Evolutionary conservation across 495 filamentous ascomycete genomes (phyloP), one percentile per base, ranked within the genome.

Genomic region (Aspergillus mulundensis): DNA sequence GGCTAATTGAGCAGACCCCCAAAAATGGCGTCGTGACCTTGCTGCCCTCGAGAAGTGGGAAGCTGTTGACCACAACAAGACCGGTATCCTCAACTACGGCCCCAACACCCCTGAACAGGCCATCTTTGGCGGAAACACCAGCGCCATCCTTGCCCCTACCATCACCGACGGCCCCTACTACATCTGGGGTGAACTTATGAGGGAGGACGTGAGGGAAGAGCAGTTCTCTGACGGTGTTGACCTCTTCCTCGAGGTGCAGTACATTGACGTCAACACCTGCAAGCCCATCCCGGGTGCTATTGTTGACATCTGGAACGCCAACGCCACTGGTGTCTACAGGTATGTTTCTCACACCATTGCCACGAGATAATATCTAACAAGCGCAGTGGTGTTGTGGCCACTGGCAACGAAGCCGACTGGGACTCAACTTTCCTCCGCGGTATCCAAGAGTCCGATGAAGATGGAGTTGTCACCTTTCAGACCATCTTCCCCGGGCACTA

Each of bases 401-500:
- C 60, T 5, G 70, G 68, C 38, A 73, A 73, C 60, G 68, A 71
- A 42, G 70, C 68, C 12, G 65, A 66, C 48, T 71, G 61, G 61
- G 66, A 82, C 64, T 71, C 70, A 44, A 82, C 80, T 20, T 81
- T 68, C 64, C 73, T 82, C 21, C 77, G 81, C 40, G 81, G 80
- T 25, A 73, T 80, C 40, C 80, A 83, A 44, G 65, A 75, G 24
- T 80, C 79, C 24, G 71, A 84, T 57, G 47, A 61, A 4, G 77
- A 85, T 47, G 81, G 83, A n/a, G 75, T 85, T 5, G 80, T 76
- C 3, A 68, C 61, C 43, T 81, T 85, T 61, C 74, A 80, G 53
- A 81, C 77, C 12, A 77, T 80, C 56, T 83, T 84, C 71, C 81
- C 82, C 0, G 82, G 83, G 20, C 79, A 84, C 66, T 87, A 86